Evolutionary conservation across 495 filamentous ascomycete species (phyloP).

Genomic region (Rostrohypoxylon terebratum): DNA sequence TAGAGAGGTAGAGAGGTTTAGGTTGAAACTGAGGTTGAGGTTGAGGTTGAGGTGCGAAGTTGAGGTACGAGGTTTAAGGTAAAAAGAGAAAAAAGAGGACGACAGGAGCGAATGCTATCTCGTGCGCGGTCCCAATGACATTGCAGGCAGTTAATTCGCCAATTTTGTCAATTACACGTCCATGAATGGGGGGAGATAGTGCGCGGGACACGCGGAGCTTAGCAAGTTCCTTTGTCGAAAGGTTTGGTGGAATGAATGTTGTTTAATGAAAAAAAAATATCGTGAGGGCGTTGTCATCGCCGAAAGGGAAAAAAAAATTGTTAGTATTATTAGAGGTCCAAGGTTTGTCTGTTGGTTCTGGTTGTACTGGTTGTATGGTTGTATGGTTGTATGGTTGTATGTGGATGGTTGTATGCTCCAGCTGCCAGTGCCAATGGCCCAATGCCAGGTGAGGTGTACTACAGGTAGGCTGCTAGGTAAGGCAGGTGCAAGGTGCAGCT

Average conservation of each 20-base stretch:
- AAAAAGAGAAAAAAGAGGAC: background rate
- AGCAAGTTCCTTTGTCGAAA: conserved; percentile 14
- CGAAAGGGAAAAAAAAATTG: conserved; percentile 40
- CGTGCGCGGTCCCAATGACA: conserved; percentile 41
- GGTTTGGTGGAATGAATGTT: conserved; percentile 5
- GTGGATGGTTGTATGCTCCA: no score
- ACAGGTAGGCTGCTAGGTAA: no score
- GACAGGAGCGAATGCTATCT: conserved; percentile 41
- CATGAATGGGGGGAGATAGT: conserved; percentile 8
- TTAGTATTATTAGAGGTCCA: background rate
- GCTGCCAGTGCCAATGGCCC: no score
- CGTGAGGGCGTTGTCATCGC: conserved; percentile 42
- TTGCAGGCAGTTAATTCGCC: conserved; percentile 38
- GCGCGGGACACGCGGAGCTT: conserved; percentile 24
- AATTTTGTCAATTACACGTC: conserved; percentile 43
- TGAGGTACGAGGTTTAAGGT: no score
- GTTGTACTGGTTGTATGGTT: conserved; percentile 3
- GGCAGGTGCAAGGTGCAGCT: conserved; percentile 7
- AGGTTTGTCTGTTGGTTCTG: no score
- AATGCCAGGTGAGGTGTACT: no score
- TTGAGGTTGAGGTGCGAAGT: no score
- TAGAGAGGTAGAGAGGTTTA: background rate
- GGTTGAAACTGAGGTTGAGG: no score
- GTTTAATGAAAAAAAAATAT: conserved; percentile 32
- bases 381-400: conserved; percentile 16